Evolutionary conservation across 129 eudicot species (phyloP), one percentile per base, ranked within the genome.

Genomic region (sunflower (Helianthus annuus)): DNA sequence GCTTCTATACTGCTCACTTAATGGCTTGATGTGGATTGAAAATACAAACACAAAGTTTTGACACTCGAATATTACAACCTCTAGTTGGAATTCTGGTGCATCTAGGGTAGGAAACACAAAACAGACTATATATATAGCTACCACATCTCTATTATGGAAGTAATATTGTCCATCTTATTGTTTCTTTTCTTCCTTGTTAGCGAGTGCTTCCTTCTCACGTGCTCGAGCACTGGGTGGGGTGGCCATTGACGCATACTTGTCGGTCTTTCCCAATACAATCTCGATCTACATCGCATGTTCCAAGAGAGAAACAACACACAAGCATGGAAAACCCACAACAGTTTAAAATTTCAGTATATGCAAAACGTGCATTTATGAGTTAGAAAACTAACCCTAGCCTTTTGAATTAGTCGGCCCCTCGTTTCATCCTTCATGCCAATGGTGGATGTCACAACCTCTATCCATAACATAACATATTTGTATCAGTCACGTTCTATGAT

Each of bases 391-490:
- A 92, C 96, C 89, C 89, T 86, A 17, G 97, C 96, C 81, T 92
- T 92, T 74, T 92, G 97, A 79, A 92, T 84, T 5, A 87, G 39
- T 13, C 94, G 85, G 51, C 97, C 97, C 76, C 87, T 92, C 64
- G 85, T 77, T 75, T 83, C 89, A 64, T 92, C 97, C 78, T 92
- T 92, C 82, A 84, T 83, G 66, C 96, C 97, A 52, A 87, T 87
- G 10, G 96, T 92, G 59, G 96, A 92, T 59, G 97, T 91, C 79
- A 84, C 66, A 42, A 91, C 95, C 78, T 85, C 97, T 91, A 85
- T 57, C 7, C 1, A 57, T 10, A 57, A 22, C 6, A 22, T 19
- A 57, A 57, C 15, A 24, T 57, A 22, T 57, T 57, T 24, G 63
- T 24, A 57, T 57, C 22, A 22, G 15, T 5, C 7, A 57, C 1